Evolutionary conservation across 2,329 filamentous ascomycete genomes (phyloP).

Genomic region (Botrytis galanthina): DNA sequence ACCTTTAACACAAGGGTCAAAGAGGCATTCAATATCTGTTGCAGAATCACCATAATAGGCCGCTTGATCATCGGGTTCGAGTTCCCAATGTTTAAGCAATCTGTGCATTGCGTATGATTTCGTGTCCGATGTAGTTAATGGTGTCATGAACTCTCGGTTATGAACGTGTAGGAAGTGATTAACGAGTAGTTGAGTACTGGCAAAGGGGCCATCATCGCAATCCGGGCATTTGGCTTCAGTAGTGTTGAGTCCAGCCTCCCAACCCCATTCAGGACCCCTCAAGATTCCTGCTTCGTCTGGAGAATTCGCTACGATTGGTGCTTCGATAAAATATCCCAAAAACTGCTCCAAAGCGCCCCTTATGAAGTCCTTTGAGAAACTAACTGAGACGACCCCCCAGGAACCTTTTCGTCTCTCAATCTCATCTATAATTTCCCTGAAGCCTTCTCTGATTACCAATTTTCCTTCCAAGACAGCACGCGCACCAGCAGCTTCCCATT

Average conservation of each 20-base stretch:
- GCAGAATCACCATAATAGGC: slow-evolving; percentile 38
- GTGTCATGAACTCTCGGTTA: not conserved
- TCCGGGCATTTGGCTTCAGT: not conserved
- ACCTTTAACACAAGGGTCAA: slow-evolving; percentile 27
- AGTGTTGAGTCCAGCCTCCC: slow-evolving; percentile 2
- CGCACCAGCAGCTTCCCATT: slow-evolving; percentile 27
- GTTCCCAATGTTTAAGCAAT: slow-evolving; percentile 22
- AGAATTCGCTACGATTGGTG: slow-evolving; percentile 29
- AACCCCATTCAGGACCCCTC: slow-evolving; percentile 8
- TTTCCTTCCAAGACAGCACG: slow-evolving; percentile 24
- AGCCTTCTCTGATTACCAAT: slow-evolving; percentile 28
- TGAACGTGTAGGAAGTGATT: not conserved
- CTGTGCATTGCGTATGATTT: slow-evolving; percentile 31
- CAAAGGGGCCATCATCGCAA: not conserved
- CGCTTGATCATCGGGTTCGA: slow-evolving; percentile 1
- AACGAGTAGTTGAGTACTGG: not conserved
- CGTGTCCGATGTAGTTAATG: slow-evolving; percentile 29
- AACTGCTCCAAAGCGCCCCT: slow-evolving; percentile 27
- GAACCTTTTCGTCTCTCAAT: slow-evolving; percentile 10
- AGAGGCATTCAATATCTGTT: slow-evolving; percentile 37
- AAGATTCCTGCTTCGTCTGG: slow-evolving; percentile 28
- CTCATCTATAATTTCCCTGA: slow-evolving; percentile 24
- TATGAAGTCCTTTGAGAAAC: slow-evolving; percentile 32
- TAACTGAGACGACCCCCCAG: slow-evolving; percentile 35
- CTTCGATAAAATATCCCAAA: not conserved